These are phyloP conservation scores for Salix exigua DNA, from an alignment of 345 rosid genomes.

Conservation along the genomic window DNA sequence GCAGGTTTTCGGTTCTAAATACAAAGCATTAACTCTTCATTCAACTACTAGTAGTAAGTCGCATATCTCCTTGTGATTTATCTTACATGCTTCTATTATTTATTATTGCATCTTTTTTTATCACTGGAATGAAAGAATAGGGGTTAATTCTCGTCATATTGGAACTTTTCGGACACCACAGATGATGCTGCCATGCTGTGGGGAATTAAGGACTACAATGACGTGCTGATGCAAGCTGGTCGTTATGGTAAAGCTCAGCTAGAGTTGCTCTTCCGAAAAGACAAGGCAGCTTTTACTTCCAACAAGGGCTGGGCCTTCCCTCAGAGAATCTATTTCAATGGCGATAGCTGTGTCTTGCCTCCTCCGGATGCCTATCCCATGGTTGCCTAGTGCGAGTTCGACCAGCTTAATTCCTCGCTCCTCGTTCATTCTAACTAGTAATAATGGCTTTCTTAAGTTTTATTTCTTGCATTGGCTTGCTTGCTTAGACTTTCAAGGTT, in stretches of 20 bases:
- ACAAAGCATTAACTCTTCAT: slow-evolving; percentile 61
- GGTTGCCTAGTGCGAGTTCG: slow-evolving; percentile 65
- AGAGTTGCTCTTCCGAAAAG: slow-evolving; percentile 77
- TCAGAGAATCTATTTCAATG: slow-evolving; percentile 79
- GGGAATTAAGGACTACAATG: slow-evolving; percentile 79
- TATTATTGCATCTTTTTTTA: not conserved
- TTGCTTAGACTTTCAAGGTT: slow-evolving; percentile 15
- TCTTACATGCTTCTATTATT: not conserved
- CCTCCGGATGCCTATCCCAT: slow-evolving; percentile 82
- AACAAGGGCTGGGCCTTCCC: slow-evolving; percentile 96
- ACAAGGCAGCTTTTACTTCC: slow-evolving; percentile 53
- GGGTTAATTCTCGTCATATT: not conserved
- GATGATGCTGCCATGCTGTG: slow-evolving; percentile 85
- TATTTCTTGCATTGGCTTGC: slow-evolving; percentile 37
- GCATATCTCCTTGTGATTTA: not conserved
- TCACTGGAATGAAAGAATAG: not conserved
- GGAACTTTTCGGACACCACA: slow-evolving; percentile 13
- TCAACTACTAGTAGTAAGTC: slow-evolving; percentile 68
- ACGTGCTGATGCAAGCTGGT: slow-evolving; percentile 74
- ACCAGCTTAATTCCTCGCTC: slow-evolving; percentile 23
- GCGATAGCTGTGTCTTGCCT: slow-evolving; percentile 87
- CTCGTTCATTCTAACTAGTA: slow-evolving; percentile 13
- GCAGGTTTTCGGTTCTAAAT: slow-evolving; percentile 64
- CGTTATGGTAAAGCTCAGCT: slow-evolving; percentile 77
- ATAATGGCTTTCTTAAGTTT: slow-evolving; percentile 9